Base-by-base conservation (phyloP, 441 rosid species). In the Pelargonium myrrhifolium region DNA sequence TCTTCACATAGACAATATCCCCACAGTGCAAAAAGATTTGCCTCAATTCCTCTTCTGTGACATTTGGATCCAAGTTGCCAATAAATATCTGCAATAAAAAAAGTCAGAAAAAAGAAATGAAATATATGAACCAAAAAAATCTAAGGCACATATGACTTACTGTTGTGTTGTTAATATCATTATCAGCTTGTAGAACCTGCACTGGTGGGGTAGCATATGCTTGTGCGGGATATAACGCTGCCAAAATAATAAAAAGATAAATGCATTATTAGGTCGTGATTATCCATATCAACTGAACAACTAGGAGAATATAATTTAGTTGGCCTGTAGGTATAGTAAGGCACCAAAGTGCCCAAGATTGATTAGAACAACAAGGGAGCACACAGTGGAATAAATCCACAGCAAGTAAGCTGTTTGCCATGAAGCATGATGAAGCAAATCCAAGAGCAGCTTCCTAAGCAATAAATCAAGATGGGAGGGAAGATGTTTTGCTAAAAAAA, bases 11-110 rank as follows among this genome's bases (percentile, higher is more conserved):
- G 11, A 80, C 62, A 66, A 93, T 84, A 64, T 93, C 96, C 71
- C 99, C 97, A 58, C 84, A 82, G 62, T 85, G 86, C 4, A 72
- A 72, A 79, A 93, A 88, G 18, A 81, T 77, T 69, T 89, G 87
- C 86, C 81, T 88, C 83, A 94, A 68, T 67, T 94, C 92, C 71
- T 89, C 98, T 79, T 94, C 97, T 1, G 91, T 79, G 75, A 82
- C 83, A 79, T 85, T 88, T 49, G 87, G 90, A 77, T 94, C 99
- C 81, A 94, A 80, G 80, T 82, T 86, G 73, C 92, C 84, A 47
- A 89, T 71, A 65, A 77, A 89, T 64, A 91, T 80, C 96, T 93
- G 87, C 72, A 83, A 65, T 14, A 26, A 18, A 69, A 62, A 75
- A 51, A 68, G 24, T 72, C 65, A 67, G 70, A 58, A 61, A 66